Evolutionary conservation across 371 early-diverging fungal species (phyloP), one percentile per base, ranked within the genome.

Genomic region (Mucor saturninus): DNA sequence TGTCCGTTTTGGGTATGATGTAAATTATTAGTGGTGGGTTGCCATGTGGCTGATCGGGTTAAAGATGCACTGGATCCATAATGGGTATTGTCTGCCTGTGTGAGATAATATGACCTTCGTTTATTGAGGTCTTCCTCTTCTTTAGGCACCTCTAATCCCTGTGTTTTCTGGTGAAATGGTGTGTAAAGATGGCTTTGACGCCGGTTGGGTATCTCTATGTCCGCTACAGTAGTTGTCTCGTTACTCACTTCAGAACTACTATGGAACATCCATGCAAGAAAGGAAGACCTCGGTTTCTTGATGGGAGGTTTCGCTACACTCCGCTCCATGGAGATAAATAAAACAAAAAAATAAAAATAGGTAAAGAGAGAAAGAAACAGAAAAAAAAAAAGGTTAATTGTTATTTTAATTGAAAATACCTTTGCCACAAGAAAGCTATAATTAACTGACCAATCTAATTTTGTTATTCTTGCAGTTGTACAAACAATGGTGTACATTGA

Each of bases 171-270:
- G 29, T 59, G 51, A 51, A 43, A 63, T 8, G 56, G 51, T 6
- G 64, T 56, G 45, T 68, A 64, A 6, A 64, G 32, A 28, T 60
- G 64, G 28, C 69, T 68, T 60, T 68, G 69, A 13, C 64, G 54
- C 35, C 64, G 64, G 39, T 50, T 13, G 30, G 64, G 64, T 55
- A 64, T 68, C 31, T 68, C 50, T 4, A 50, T 30, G 28, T 50
- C 50, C 1, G 28, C 29, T 28, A 48, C 11, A 26, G 15, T 39
- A 11, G 40, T 35, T 46, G n/a, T 35, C 10, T 46, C 58, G 30
- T 15, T 10, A 14, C 39, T 8, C 13, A 9, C 29, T 28, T n/a
- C 37, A 37, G 48, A 37, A 5, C 1, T 14, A 8, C 11, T 45
- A 14, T 37, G 32, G 1, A 64, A 39, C 15, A 64, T n/a, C 65